Conservation (phyloP, 768 basidiomycete species). For the Kwoniella sp. region DNA sequence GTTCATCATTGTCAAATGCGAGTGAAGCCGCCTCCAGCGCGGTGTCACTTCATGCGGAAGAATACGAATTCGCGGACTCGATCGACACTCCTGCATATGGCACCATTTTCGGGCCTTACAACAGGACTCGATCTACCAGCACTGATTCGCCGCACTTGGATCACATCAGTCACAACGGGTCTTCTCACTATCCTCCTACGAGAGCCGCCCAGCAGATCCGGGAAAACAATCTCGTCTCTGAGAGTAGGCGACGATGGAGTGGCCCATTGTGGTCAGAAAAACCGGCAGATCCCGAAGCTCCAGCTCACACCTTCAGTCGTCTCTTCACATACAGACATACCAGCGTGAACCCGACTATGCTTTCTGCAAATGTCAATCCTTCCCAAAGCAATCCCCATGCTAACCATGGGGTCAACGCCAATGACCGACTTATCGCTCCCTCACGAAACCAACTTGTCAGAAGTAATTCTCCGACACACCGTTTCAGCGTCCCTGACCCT, state of each 20-base stretch:
- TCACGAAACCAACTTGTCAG: not conserved
- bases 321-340: too few relatives aligned
- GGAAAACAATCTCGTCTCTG: not conserved
- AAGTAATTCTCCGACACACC: not conserved
- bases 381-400: not conserved
- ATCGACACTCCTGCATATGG: constrained; percentile 14
- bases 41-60: not conserved
- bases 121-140: not conserved
- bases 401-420: not conserved
- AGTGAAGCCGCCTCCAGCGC: not conserved
- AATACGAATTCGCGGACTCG: constrained; percentile 16
- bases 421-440: not conserved
- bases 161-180: not conserved
- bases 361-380: not conserved
- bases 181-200: not conserved
- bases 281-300: not conserved
- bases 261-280: not conserved
- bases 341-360: not conserved
- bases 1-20: not conserved
- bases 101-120: not conserved
- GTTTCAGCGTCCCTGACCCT: constrained; percentile 13
- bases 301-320: too few relatives aligned
- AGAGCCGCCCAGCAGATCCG: not conserved
- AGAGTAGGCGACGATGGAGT: not conserved
- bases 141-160: not conserved